Evolutionary conservation across 1,284 basidiomycete species (phyloP), one percentile per base, ranked within the genome.

Genomic region (Tylopilus sp.): DNA sequence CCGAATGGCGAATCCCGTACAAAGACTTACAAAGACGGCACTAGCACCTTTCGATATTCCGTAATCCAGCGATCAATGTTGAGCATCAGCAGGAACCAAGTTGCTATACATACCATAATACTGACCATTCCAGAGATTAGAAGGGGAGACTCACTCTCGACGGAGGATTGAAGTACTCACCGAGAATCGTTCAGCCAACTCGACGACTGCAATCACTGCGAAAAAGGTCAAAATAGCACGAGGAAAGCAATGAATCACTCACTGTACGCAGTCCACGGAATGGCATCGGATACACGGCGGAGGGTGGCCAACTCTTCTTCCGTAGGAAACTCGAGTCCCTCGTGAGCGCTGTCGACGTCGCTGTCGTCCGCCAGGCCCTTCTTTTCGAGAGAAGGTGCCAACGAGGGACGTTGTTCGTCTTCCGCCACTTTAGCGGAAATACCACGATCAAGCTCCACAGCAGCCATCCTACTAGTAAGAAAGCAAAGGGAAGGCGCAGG

Each of bases 101-200:
- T 11, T 4, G 28, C 8, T 21, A 45, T 70, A 71, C 24, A 45
- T 70, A 71, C 71, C 71, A 51, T 72, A 73, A 48, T 46, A 73
- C 72, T 68, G n/a, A 37, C 15, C 18, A 43, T 4, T 31, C 17
- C 20, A 44, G 58, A 58, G 20, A n/a, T 59, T 2, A 53, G 36
- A 28, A 15, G 20, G 14, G 29, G 36, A 26, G 5, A 8, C 29
- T 15, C 33, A 24, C 15, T 21, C 21, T 33, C 20, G 3, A 48
- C 15, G 36, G 14, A 5, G 7, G 5, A 46, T 37, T 30, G 18
- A 26, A 34, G 26, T 0, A 44, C 76, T 45, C 56, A 80, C 80
- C 11, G 86, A 89, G 67, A 91, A 90, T 18, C 87, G 80, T 62
- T 90, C 88, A 4, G 84, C 84, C 38, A 85, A 62, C 66, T 90